Percentiles rank a stretch among this genome's conserved stretches.
Conservation (phyloP, 2,329 filamentous ascomycete genomes). For the Clonostachys rosea region DNA sequence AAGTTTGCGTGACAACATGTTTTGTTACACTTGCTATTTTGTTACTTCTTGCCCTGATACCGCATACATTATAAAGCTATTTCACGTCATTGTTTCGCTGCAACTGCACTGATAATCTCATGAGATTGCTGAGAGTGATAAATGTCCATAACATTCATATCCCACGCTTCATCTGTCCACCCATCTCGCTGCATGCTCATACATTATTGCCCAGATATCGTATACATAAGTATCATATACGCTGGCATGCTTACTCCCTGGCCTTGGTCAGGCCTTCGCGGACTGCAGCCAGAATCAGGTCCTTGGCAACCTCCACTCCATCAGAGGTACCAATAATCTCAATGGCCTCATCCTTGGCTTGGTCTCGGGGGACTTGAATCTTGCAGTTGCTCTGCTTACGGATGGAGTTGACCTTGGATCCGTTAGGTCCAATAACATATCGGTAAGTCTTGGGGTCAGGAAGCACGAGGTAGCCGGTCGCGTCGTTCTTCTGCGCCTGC, state of each 20-base stretch:
- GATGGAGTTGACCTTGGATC: conserved; percentile 89
- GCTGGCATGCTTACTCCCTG: conserved; percentile 13
- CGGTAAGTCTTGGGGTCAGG: conserved; percentile 88
- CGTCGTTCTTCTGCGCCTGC: conserved; percentile 63
- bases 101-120: too few species aligned
- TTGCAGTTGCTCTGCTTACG: conserved; percentile 88
- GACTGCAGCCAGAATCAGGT: conserved; percentile 83
- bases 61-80: too few species aligned
- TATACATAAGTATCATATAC: too few species aligned
- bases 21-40: too few species aligned
- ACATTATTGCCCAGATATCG: too few species aligned
- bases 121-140: too few species aligned
- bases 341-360: conserved; percentile 74
- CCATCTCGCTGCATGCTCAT: too few species aligned
- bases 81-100: too few species aligned
- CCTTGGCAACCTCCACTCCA: conserved; percentile 80
- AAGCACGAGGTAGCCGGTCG: conserved; percentile 82
- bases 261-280: conserved; percentile 46
- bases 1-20: too few species aligned
- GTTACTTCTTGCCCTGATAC: too few species aligned
- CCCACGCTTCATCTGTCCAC: too few species aligned
- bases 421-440: conserved; percentile 83
- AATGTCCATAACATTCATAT: too few species aligned
- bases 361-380: conserved; percentile 86
- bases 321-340: conserved; percentile 78